Evolutionary conservation across 352 stramenopile genomes (phyloP).

Genomic region (Phytophthora constricta): DNA sequence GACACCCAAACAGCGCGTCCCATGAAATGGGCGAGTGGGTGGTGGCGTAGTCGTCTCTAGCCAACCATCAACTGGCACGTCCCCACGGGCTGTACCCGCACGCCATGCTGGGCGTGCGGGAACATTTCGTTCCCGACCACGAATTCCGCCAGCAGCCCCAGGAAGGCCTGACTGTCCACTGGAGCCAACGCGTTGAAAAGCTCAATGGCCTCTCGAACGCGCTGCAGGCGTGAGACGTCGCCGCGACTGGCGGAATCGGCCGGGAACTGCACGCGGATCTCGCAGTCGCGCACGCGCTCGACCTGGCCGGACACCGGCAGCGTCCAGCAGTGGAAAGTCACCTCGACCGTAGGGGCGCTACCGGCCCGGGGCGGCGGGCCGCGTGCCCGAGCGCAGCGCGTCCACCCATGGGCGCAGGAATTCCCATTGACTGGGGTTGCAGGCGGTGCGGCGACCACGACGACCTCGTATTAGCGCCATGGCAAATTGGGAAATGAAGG

Average conservation of each 20-base stretch:
- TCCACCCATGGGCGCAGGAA: background rate
- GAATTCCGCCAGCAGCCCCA: background rate
- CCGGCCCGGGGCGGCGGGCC: background rate
- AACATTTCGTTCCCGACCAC: background rate
- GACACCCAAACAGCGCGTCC: background rate
- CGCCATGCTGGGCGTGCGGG: background rate
- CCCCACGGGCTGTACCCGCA: background rate
- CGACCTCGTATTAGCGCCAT: background rate
- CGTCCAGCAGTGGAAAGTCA: background rate
- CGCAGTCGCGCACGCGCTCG: background rate
- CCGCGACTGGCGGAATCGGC: background rate
- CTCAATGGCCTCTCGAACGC: conserved; percentile 10
- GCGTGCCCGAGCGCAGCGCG: background rate
- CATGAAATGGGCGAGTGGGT: background rate
- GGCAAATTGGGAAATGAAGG: background rate
- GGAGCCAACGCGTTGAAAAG: conserved; percentile 13
- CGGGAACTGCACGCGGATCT: conserved; percentile 4
- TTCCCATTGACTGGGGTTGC: background rate
- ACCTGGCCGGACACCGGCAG: background rate
- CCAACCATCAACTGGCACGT: background rate
- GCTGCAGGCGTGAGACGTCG: background rate
- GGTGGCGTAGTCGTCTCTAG: background rate
- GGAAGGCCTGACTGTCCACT: conserved; percentile 3
- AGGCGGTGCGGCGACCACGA: background rate
- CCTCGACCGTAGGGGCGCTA: background rate